Conservation (phyloP, 163 green algal species). For the Volvox carteri region DNA sequence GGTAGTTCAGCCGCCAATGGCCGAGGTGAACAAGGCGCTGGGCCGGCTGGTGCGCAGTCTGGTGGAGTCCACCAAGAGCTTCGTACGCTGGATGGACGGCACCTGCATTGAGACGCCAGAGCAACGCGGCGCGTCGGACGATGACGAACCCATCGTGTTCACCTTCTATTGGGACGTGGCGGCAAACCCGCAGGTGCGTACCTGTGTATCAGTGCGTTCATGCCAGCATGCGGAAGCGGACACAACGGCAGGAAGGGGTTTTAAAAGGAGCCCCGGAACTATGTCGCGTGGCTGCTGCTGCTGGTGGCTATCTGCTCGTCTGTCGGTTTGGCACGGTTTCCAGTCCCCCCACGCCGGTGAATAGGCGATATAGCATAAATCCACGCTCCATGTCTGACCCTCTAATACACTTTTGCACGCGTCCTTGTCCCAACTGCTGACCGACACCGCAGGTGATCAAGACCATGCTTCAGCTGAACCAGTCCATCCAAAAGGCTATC, state of each 20-base stretch:
- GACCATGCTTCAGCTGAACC: slow-evolving; percentile 83
- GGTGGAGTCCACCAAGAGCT: slow-evolving; percentile 86
- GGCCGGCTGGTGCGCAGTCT: slow-evolving; percentile 78
- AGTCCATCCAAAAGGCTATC: slow-evolving; percentile 80
- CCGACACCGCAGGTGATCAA: slow-evolving; percentile 85
- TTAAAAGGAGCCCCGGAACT: no score
- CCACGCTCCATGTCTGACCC: no score
- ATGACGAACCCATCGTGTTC: slow-evolving; percentile 92
- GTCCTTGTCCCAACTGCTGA: no score
- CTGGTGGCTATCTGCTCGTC: no score
- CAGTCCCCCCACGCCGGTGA: no score
- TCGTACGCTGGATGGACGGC: slow-evolving; percentile 95
- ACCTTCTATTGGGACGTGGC: slow-evolving; percentile 88
- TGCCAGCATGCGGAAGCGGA: no score
- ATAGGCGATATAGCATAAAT: no score
- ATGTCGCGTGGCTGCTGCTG: no score
- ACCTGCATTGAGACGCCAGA: slow-evolving; percentile 90
- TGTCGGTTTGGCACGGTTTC: no score
- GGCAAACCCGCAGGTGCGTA: slow-evolving; percentile 73
- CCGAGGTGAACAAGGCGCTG: slow-evolving; percentile 87
- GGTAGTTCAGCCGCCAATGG: slow-evolving; percentile 84
- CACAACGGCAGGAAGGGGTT: no score
- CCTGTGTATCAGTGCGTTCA: no score
- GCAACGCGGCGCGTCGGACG: slow-evolving; percentile 75
- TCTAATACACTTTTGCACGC: no score